Evolutionary conservation across 768 basidiomycete genomes (phyloP).

Genomic region (Galerina sulciceps): DNA sequence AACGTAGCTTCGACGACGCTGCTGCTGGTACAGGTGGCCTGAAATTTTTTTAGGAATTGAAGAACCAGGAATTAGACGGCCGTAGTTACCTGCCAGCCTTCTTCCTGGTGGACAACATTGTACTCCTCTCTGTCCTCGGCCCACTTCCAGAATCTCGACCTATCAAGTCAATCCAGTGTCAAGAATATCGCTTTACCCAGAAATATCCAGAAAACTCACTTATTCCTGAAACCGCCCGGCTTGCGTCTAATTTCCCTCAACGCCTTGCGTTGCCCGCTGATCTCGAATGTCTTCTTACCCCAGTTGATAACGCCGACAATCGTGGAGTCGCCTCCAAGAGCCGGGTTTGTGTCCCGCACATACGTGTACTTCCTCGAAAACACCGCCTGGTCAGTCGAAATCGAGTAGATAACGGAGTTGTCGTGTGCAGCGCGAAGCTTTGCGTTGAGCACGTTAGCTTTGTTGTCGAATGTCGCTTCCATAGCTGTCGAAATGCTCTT

Average conservation of each 20-base stretch:
- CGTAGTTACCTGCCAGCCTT: constrained; percentile 49
- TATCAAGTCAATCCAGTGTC: constrained; percentile 11
- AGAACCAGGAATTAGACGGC: neutral
- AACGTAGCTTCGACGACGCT: constrained; percentile 42
- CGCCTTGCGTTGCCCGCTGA: constrained; percentile 43
- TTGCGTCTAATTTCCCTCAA: constrained; percentile 45
- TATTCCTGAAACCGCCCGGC: constrained; percentile 40
- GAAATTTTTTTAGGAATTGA: neutral
- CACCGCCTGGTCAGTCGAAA: constrained; percentile 46
- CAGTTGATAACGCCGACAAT: constrained; percentile 54
- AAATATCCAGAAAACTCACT: constrained; percentile 23
- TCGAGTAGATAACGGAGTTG: constrained; percentile 45
- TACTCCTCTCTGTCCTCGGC: constrained; percentile 46
- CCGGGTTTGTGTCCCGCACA: constrained; percentile 52
- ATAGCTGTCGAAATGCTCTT: constrained; percentile 24
- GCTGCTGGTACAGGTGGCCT: constrained; percentile 23
- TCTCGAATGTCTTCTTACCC: constrained; percentile 52
- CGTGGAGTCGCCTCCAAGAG: constrained; percentile 31
- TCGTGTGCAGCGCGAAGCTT: constrained; percentile 46
- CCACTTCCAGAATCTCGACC: constrained; percentile 51
- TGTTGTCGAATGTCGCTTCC: constrained; percentile 58
- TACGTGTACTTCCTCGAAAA: constrained; percentile 48
- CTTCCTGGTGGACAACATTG: constrained; percentile 42
- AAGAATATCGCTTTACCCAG: neutral
- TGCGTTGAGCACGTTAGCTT: constrained; percentile 50